Conservation (phyloP, 148 eudicot species). For the Cornus controversa region DNA sequence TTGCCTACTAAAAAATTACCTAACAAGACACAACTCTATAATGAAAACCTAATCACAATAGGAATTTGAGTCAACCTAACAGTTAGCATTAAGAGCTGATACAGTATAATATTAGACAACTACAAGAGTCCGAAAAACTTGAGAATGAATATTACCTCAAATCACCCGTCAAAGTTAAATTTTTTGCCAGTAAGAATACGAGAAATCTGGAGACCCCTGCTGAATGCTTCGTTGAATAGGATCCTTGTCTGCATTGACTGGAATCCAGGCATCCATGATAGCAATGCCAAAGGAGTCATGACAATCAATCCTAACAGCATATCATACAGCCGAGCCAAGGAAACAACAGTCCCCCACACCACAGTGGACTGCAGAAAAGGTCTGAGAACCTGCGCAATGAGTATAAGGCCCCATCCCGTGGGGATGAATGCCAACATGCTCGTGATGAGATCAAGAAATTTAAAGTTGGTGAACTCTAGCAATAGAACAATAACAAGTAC, state of each 20-base stretch:
- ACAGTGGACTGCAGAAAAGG: constrained; percentile 74
- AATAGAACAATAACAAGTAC: constrained; percentile 55
- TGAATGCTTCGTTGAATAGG: constrained; percentile 88
- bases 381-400: constrained; percentile 82
- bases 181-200: constrained; percentile 74
- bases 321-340: constrained; percentile 88
- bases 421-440: constrained; percentile 87
- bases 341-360: constrained; percentile 81
- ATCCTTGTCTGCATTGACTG: constrained; percentile 94
- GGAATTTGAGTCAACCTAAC: too few relatives aligned
- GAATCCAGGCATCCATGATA: constrained; percentile 97
- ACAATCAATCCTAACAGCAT: constrained; percentile 72
- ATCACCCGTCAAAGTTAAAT: constrained; percentile 26
- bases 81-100: background rate
- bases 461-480: constrained; percentile 51
- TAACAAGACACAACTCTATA: too few relatives aligned
- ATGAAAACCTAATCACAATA: too few relatives aligned
- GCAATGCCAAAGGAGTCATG: constrained; percentile 79
- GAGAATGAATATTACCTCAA: constrained; percentile 34
- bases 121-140: background rate
- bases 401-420: constrained; percentile 87
- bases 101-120: background rate
- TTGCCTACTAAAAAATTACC: too few relatives aligned
- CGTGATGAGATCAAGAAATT: constrained; percentile 59
- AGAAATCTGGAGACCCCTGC: constrained; percentile 89